Conservation (phyloP, 306 rosid genomes). For the Hippophae gyantsensis region DNA sequence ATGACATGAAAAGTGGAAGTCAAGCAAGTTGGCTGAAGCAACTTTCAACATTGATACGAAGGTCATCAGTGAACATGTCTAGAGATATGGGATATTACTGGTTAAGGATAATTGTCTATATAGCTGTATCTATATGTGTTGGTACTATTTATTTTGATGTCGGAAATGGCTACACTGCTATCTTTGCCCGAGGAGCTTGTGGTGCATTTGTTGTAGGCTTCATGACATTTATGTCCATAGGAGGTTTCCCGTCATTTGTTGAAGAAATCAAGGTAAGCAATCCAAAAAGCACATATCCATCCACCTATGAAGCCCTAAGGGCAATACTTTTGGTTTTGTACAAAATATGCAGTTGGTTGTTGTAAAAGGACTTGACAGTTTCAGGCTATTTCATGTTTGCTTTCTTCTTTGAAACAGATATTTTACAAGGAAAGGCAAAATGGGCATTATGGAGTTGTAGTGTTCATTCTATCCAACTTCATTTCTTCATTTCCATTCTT, state of each 20-base stretch:
- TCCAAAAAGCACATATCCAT: background rate
- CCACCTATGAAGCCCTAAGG: background rate
- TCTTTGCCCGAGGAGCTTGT: slow-evolving; percentile 91
- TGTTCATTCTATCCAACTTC: slow-evolving; percentile 68
- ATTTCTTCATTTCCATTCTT: slow-evolving; percentile 89
- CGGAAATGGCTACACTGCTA: slow-evolving; percentile 76
- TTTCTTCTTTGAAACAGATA: slow-evolving; percentile 43
- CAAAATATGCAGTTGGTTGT: background rate
- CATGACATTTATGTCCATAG: slow-evolving; percentile 98
- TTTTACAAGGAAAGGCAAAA: slow-evolving; percentile 72
- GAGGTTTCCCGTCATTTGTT: slow-evolving; percentile 89
- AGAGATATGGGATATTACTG: slow-evolving; percentile 98
- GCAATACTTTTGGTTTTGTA: background rate
- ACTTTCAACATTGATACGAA: slow-evolving; percentile 55
- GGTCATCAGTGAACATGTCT: slow-evolving; percentile 84
- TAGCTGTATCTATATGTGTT: slow-evolving; percentile 73
- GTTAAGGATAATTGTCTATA: slow-evolving; percentile 81
- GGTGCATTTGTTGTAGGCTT: slow-evolving; percentile 92
- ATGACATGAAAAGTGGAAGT: slow-evolving; percentile 37
- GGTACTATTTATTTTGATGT: slow-evolving; percentile 81
- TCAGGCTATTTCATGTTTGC: slow-evolving; percentile 1
- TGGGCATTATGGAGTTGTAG: slow-evolving; percentile 88
- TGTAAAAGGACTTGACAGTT: background rate
- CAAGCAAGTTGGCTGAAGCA: slow-evolving; percentile 88
- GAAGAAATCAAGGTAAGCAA: slow-evolving; percentile 87